Conservation (phyloP, 176 grass and related monocot species). For the Typha latifolia region DNA sequence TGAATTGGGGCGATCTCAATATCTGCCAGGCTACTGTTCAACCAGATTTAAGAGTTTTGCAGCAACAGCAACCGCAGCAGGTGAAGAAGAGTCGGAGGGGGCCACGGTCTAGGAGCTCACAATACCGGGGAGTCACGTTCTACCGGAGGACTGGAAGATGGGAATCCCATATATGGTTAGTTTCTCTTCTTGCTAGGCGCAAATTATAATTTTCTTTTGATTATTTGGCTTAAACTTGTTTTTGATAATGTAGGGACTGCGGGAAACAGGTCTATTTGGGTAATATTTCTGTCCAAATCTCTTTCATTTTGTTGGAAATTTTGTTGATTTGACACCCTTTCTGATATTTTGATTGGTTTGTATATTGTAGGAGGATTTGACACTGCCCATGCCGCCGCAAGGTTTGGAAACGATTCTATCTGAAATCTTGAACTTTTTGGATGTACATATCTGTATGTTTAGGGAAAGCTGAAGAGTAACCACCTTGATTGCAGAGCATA, state of each 20-base stretch:
- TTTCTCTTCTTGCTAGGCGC: not conserved
- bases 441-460: not conserved
- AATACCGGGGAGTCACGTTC: slow-evolving; percentile 97
- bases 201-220: not conserved
- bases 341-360: slow-evolving; percentile 7
- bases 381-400: slow-evolving; percentile 83
- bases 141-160: slow-evolving; percentile 89
- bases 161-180: slow-evolving; percentile 97
- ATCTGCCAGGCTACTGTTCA: not conserved
- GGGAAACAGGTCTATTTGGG: slow-evolving; percentile 97
- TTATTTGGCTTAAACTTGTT: slow-evolving; percentile 17
- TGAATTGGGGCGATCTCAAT: not conserved
- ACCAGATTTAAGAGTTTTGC: not conserved
- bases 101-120: slow-evolving; percentile 88
- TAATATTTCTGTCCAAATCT: slow-evolving; percentile 18
- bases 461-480: not conserved
- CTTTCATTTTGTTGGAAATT: not conserved
- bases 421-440: not conserved
- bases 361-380: slow-evolving; percentile 74
- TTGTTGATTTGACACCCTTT: not conserved
- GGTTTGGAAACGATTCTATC: slow-evolving; percentile 26
- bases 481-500: slow-evolving; percentile 48
- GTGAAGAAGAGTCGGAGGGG: slow-evolving; percentile 84
- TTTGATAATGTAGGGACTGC: slow-evolving; percentile 59
- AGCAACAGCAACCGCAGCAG: slow-evolving; percentile 6